Base-by-base conservation (phyloP, 305 asterid genomes). In the Rubia tinctorum region DNA sequence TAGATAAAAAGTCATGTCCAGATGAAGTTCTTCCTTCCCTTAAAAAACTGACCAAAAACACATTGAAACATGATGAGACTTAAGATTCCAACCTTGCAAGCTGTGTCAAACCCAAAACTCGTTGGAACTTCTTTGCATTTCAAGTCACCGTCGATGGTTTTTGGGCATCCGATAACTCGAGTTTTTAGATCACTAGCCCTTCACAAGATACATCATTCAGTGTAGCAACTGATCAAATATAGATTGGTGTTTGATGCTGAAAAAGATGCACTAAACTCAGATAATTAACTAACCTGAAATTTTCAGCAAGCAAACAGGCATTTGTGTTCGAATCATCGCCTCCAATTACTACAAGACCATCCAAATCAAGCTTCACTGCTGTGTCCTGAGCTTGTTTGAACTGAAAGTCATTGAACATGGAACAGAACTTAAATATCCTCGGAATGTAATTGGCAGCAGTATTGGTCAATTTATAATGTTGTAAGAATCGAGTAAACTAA, bases 301-400 rank as follows among this genome's bases (percentile, higher is more conserved):
- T 85, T 82, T 95, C 97, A 71, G 99, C 99, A 77, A 95, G 93
- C 77, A 95, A 97, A 83, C 97, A 95, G 68, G 99, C 99, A 82
- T 95, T 95, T 68, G 99, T 95, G 84, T 95, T 95, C 64, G 99
- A 95, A 78, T 95, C 99, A 85, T 95, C 99, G 79, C 99, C 98
- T 43, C 93, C 88, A 44, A 86, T 88, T 61, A 86, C 89, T 68
- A 88, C 90, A 72, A 85, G 77, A 68, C 94, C 91, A 80, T 86
- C 88, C 63, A 88, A 78, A 78, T 86, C 85, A 73, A 88, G 90
- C 81, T 82, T 85, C 74, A 30, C 60, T 61, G 87, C 90, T 27
- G 90, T 88, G 65, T 86, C 90, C 79, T 80, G 80, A 76, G 88
- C 91, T 84, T 83, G 86, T 75, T 82, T 85, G 77, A 85, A 84